A percentile compares a stretch with the other conserved stretches of the same genome.
Conservation (phyloP, 2,329 filamentous ascomycete species). For the Fusarium mexicanum region DNA sequence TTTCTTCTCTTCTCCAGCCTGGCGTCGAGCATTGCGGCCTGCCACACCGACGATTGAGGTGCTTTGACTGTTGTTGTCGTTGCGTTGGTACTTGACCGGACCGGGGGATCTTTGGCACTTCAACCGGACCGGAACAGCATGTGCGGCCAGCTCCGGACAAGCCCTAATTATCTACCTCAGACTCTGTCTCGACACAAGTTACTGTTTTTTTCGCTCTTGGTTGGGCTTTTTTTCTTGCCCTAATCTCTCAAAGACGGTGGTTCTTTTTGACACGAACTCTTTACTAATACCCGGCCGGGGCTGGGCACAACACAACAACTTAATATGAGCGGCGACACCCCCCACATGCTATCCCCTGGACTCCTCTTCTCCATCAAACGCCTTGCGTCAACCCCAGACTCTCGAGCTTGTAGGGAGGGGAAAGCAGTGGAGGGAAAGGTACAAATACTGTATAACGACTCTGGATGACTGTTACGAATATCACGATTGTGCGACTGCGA, state of each 20-base stretch:
- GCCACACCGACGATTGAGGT: conserved; percentile 3
- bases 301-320: conserved; percentile 17
- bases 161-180: conserved; percentile 3
- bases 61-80: conserved; percentile 2
- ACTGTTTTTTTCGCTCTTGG: neutral
- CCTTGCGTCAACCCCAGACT: conserved; percentile 1
- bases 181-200: conserved; percentile 1
- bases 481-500: conserved; percentile 38
- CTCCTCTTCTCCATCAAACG: neutral
- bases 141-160: conserved; percentile 4
- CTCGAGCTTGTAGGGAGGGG: neutral
- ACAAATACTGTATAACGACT: conserved; percentile 41
- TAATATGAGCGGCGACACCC: conserved; percentile 15
- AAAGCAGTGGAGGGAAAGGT: neutral
- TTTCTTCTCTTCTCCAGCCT: conserved; percentile 6
- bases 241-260: conserved; percentile 14
- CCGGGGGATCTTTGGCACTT: conserved; percentile 3
- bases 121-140: conserved; percentile 31
- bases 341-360: conserved; percentile 1
- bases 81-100: conserved; percentile 20
- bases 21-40: neutral
- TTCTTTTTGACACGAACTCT: conserved; percentile 26
- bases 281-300: conserved; percentile 37
- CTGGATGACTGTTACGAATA: conserved; percentile 45
- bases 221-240: neutral